These are phyloP conservation scores for Aspergillus pseudoviridinutans DNA, from an alignment of 2,329 filamentous ascomycete genomes.

Conservation along the genomic window DNA sequence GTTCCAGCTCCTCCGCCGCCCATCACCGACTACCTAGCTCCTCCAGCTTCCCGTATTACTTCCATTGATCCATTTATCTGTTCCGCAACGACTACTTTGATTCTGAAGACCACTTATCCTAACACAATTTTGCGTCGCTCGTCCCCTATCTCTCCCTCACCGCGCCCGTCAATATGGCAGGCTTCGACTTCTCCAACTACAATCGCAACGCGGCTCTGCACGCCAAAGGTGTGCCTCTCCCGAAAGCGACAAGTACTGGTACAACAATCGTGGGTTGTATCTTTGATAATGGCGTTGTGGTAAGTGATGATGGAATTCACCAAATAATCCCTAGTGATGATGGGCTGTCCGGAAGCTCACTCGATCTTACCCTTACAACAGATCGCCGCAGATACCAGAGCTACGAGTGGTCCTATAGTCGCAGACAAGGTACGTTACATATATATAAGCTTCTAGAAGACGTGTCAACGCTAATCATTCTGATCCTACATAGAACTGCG, in stretches of 20 bases:
- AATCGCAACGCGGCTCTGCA: slow-evolving; percentile 97
- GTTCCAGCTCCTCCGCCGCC: slow-evolving; percentile 22
- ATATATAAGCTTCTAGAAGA: neutral
- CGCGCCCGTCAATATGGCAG: slow-evolving; percentile 65
- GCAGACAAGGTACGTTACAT: slow-evolving; percentile 73
- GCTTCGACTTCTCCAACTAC: slow-evolving; percentile 99
- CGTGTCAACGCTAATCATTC: neutral
- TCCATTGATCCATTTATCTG: slow-evolving; percentile 8
- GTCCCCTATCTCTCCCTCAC: slow-evolving; percentile 10
- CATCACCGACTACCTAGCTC: slow-evolving; percentile 8
- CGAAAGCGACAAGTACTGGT: slow-evolving; percentile 97
- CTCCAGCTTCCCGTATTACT: neutral
- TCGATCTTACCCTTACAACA: slow-evolving; percentile 32
- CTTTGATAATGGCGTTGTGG: slow-evolving; percentile 93
- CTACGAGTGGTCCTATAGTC: slow-evolving; percentile 94
- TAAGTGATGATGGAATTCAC: slow-evolving; percentile 43
- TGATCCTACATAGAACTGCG: slow-evolving; percentile 68
- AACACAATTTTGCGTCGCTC: slow-evolving; percentile 25
- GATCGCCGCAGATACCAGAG: slow-evolving; percentile 98
- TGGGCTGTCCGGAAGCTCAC: slow-evolving; percentile 18
- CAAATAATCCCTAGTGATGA: neutral
- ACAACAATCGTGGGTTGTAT: slow-evolving; percentile 98
- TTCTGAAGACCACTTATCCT: slow-evolving; percentile 4
- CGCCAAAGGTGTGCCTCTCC: slow-evolving; percentile 86
- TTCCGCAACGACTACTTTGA: slow-evolving; percentile 1